Evolutionary conservation across 371 early-diverging fungal species (phyloP), one percentile per base, ranked within the genome.

Genomic region (Circinella umbellata): DNA sequence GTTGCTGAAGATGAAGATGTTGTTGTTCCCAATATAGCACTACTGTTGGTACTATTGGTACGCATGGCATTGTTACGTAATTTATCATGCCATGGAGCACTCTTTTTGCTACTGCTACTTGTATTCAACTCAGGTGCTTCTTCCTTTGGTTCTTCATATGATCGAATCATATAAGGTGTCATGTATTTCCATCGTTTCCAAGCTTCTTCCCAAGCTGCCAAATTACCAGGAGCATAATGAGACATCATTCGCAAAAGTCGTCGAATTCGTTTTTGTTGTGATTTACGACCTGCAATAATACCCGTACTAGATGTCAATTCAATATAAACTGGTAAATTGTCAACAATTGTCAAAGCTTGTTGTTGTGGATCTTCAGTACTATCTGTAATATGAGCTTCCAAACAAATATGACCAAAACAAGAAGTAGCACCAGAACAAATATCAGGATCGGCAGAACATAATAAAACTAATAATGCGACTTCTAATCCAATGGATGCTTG

Each of bases 131-230:
- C 85, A 48, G 60, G 48, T 4, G 60, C 20, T 9, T 85, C 86
- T 17, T 80, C 81, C 42, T 47, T 67, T 4, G 47, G 61, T 17
- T 86, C 86, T 36, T 89, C 90, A 3, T 79, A 63, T 1, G 83
- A 75, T 13, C 78, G 75, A 4, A 85, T 79, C 73, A 90, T 84
- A n/a, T 82, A 70, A 11, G 80, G 81, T 10, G 84, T 90, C 65
- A 90, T 80, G 34, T 80, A 81, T 72, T 86, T 89, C 95, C 96
- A 96, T 39, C 93, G 84, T 61, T 88, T 86, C 70, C 91, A 94
- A 0, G 91, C 89, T 73, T 96, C 95, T 72, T 94, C 94, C 94
- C 95, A 95, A 0, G 94, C 95, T 8, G 90, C 91, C 61, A 94
- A 73, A 67, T 91, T 93, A 14, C 95, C 94, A 6, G 91, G 87